A percentile compares a stretch with the other conserved stretches of the same genome.
Evolutionary conservation across 345 rosid species (phyloP).

Genomic region (Balakata baccata): DNA sequence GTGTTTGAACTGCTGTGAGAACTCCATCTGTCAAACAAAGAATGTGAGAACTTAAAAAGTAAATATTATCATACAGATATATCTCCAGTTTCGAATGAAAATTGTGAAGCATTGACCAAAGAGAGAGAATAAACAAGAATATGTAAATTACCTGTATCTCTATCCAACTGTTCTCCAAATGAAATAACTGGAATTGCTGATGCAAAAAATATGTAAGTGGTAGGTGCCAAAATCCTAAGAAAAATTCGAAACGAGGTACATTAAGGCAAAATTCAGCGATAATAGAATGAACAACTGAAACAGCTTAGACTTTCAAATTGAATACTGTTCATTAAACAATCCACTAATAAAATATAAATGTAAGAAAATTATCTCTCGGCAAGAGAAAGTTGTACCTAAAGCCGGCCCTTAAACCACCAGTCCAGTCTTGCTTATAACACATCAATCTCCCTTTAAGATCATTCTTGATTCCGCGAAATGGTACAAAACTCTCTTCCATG

Average conservation of each 20-base stretch:
- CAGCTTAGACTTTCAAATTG: constrained; percentile 6
- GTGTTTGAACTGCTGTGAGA: constrained; percentile 29
- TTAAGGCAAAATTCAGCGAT: not conserved
- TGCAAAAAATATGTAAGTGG: constrained; percentile 31
- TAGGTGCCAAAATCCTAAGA: constrained; percentile 34
- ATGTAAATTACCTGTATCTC: constrained; percentile 29
- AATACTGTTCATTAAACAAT: not conserved
- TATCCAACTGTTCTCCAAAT: constrained; percentile 31
- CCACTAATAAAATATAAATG: not conserved
- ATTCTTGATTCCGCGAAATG: constrained; percentile 27
- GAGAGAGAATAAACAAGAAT: not conserved
- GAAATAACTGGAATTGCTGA: constrained; percentile 37
- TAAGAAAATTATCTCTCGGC: not conserved
- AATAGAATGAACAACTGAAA: not conserved
- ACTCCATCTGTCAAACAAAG: constrained; percentile 20
- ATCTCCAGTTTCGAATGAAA: not conserved
- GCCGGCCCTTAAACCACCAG: constrained; percentile 28
- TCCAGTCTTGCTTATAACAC: constrained; percentile 35
- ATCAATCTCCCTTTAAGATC: constrained; percentile 24
- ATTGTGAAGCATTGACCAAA: not conserved
- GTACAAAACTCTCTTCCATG: constrained; percentile 33
- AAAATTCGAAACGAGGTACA: constrained; percentile 3
- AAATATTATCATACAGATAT: not conserved
- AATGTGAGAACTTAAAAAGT: not conserved
- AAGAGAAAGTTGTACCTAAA: constrained; percentile 21